Evolutionary conservation across 1,284 basidiomycete species (phyloP).

Genomic region (Trichosporon asahii): DNA sequence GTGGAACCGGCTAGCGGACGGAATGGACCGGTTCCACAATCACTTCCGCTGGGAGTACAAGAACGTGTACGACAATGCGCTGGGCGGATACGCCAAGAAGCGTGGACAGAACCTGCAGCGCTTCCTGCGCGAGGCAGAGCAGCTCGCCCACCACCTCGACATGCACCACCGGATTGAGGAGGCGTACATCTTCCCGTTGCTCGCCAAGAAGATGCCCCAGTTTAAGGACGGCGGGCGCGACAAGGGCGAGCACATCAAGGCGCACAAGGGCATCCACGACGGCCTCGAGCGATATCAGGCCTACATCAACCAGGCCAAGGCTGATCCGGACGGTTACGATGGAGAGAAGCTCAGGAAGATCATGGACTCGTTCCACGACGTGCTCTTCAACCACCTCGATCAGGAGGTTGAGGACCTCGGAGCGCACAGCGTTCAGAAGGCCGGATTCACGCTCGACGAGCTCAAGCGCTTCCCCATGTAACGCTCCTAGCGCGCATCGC

Average conservation of each 20-base stretch:
- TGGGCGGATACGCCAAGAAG: constrained; percentile 56
- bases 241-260: constrained; percentile 59
- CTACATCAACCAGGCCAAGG: constrained; percentile 56
- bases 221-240: constrained; percentile 54
- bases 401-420: constrained; percentile 64
- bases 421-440: constrained; percentile 62
- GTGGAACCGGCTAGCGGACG: constrained; percentile 39
- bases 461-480: constrained; percentile 57
- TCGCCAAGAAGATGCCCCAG: constrained; percentile 62
- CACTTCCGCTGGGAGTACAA: constrained; percentile 47
- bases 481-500: no score
- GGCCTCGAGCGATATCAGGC: constrained; percentile 58
- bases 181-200: constrained; percentile 61
- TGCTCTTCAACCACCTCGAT: constrained; percentile 65
- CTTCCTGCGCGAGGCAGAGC: constrained; percentile 55
- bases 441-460: constrained; percentile 62
- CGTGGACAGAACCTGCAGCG: constrained; percentile 53
- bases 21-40: constrained; percentile 46
- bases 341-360: constrained; percentile 60
- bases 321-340: constrained; percentile 59
- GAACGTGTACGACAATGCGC: constrained; percentile 54
- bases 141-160: constrained; percentile 58
- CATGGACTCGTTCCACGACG: constrained; percentile 62
- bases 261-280: constrained; percentile 65
- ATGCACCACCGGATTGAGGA: constrained; percentile 63